Conservation (phyloP, 2,329 filamentous ascomycete species). For the Zopfia rhizophila region DNA sequence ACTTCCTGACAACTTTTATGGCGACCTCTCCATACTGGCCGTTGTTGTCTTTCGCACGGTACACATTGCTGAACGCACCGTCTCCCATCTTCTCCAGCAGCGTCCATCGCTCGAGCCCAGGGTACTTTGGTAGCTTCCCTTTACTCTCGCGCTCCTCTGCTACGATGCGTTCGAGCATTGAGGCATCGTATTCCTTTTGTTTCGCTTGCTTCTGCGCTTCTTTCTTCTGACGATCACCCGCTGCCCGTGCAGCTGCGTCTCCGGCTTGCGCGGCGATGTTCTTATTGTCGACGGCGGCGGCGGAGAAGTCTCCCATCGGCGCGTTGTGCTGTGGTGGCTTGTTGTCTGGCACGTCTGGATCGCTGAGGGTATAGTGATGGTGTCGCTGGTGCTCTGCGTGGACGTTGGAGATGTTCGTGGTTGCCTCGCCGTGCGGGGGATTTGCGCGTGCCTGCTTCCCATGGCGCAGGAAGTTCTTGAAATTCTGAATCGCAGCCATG, state of each 20-base stretch:
- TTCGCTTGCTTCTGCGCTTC: slow-evolving; percentile 56
- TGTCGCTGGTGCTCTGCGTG: slow-evolving; percentile 71
- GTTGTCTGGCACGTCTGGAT: slow-evolving; percentile 70
- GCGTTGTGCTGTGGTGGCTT: slow-evolving; percentile 63
- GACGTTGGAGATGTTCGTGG: slow-evolving; percentile 70
- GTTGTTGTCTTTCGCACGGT: slow-evolving; percentile 81
- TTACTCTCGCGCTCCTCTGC: slow-evolving; percentile 90
- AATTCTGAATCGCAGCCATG: slow-evolving; percentile 86
- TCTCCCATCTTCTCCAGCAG: slow-evolving; percentile 98
- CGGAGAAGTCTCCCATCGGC: slow-evolving; percentile 67
- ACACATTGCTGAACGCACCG: slow-evolving; percentile 98
- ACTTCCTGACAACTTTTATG: slow-evolving; percentile 99
- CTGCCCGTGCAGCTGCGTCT: slow-evolving; percentile 71
- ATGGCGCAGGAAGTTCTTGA: slow-evolving; percentile 98
- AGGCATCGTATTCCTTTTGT: slow-evolving; percentile 61
- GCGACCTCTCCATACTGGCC: slow-evolving; percentile 83
- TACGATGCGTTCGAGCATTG: slow-evolving; percentile 84
- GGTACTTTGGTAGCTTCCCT: slow-evolving; percentile 86
- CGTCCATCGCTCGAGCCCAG: slow-evolving; percentile 85
- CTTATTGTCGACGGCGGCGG: slow-evolving; percentile 68
- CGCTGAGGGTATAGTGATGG: slow-evolving; percentile 64
- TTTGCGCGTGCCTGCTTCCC: slow-evolving; percentile 90
- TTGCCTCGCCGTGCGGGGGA: slow-evolving; percentile 68
- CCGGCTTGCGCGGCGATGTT: slow-evolving; percentile 76
- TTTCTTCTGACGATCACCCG: slow-evolving; percentile 69